Conservation (phyloP, 768 basidiomycete species). For the Lactarius akahatsu region DNA sequence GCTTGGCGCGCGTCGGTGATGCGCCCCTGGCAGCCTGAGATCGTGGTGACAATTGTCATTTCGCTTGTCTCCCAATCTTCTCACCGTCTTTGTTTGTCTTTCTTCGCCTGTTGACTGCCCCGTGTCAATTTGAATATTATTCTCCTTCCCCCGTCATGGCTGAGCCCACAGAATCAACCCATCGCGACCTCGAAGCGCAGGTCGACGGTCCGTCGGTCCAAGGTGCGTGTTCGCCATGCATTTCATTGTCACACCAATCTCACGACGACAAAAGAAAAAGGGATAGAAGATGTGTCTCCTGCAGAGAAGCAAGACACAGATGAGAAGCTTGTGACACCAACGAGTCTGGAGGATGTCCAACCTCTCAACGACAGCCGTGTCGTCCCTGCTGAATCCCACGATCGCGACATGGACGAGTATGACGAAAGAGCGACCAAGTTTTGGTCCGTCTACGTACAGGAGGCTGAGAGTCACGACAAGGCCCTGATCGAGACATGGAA, state of each 20-base stretch:
- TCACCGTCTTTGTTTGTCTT: background rate
- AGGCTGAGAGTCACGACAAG: slow-evolving; percentile 38
- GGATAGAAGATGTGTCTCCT: background rate
- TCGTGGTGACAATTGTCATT: background rate
- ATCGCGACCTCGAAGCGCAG: slow-evolving; percentile 1
- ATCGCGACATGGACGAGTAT: slow-evolving; percentile 25
- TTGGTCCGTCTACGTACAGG: slow-evolving; percentile 41
- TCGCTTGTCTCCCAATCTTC: background rate
- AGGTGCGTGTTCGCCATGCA: background rate
- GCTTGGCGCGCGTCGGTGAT: background rate
- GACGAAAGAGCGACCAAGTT: slow-evolving; percentile 41
- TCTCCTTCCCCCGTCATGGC: background rate
- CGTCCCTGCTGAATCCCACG: background rate
- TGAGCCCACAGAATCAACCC: background rate
- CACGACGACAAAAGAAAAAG: background rate
- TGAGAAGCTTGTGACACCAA: background rate
- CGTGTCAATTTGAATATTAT: background rate
- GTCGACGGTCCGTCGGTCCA: background rate
- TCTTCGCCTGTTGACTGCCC: background rate
- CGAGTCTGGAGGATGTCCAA: background rate
- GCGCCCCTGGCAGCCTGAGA: background rate
- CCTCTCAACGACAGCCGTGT: background rate
- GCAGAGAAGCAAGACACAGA: background rate
- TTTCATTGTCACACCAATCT: background rate
- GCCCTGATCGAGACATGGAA: slow-evolving; percentile 41